Base-by-base conservation (phyloP, 176 grass and related monocot genomes). In the Miscanthus lutarioriparius region DNA sequence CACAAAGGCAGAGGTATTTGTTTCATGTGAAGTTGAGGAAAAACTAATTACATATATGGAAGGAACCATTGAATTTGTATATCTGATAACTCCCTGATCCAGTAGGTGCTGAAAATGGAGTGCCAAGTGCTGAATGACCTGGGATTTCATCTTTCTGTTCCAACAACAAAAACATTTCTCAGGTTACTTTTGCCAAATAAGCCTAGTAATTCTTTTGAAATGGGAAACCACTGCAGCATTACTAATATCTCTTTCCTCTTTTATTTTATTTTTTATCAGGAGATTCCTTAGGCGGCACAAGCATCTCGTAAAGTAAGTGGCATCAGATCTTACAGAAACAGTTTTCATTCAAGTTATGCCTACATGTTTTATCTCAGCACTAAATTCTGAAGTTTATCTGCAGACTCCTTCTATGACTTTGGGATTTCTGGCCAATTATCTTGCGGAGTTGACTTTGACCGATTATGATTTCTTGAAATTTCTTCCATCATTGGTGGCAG, bases 151-250 rank as follows among this genome's bases (percentile, higher is more conserved):
- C 87, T 95, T 44, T 95, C 90, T 2, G 78, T 95, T 44, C 92
- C 92, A 19, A 95, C 92, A 33, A 86, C 72, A 88, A 95, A 95
- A 87, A 92, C 89, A 80, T 95, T 95, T 90, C 85, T 95, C 49
- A 94, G 92, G 92, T 94, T 81, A 59, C 27, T 58, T 43, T 75
- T 51, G 30, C 13, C 1, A 23, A 26, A 39, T 26, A 2, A n/a
- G 22, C 26, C 28, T 79, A 14, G 8, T 74, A 82, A 13, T 15
- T 78, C 44, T 78, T 61, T 23, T 47, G 2, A 16, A 61, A 70
- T 66, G 23, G 23, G 54, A 47, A n/a, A 44, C 13, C 16, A 35
- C 19, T 16, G 17, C 44, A 36, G 15, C 67, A 70, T 70, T 25
- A 19, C 79, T 61, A 30, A 85, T 32, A 44, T 65, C 26, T 17